Conservation (phyloP, 257 asterid species). For the Asclepias syriaca region DNA sequence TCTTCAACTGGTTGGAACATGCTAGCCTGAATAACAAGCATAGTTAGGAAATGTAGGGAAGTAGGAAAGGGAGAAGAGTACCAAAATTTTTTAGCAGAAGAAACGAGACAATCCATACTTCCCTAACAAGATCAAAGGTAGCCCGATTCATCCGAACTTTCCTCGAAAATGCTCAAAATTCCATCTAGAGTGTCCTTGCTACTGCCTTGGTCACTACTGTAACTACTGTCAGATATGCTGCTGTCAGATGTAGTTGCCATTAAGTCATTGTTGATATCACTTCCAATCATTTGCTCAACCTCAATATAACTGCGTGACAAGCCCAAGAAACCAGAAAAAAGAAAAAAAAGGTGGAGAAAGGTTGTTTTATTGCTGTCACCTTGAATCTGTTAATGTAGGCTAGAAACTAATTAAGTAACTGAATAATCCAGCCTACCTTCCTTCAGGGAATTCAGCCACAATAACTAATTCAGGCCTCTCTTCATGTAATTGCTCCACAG, state of each 20-base stretch:
- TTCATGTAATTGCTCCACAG: constrained; percentile 40
- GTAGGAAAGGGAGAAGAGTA: not conserved
- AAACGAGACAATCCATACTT: not conserved
- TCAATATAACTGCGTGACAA: constrained; percentile 24
- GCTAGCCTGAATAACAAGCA: not conserved
- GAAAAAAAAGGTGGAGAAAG: not conserved
- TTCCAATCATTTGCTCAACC: constrained; percentile 24
- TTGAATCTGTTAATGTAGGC: not conserved
- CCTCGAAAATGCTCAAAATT: constrained; percentile 31
- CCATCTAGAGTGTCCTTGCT: constrained; percentile 43
- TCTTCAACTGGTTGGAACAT: not conserved
- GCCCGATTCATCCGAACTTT: constrained; percentile 48
- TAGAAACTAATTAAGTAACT: constrained; percentile 3
- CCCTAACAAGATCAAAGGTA: not conserved
- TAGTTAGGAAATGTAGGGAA: not conserved
- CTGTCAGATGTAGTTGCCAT: constrained; percentile 38
- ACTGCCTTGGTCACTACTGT: constrained; percentile 52
- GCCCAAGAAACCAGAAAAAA: not conserved
- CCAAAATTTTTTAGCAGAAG: not conserved
- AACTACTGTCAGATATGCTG: constrained; percentile 48
- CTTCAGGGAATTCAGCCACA: constrained; percentile 72
- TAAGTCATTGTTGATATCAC: constrained; percentile 19
- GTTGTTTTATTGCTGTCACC: not conserved
- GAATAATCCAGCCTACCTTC: constrained; percentile 33
- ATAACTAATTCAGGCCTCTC: constrained; percentile 55